These are phyloP conservation scores for Arctium lappa DNA, from an alignment of 129 eudicot genomes.

Conservation along the genomic window DNA sequence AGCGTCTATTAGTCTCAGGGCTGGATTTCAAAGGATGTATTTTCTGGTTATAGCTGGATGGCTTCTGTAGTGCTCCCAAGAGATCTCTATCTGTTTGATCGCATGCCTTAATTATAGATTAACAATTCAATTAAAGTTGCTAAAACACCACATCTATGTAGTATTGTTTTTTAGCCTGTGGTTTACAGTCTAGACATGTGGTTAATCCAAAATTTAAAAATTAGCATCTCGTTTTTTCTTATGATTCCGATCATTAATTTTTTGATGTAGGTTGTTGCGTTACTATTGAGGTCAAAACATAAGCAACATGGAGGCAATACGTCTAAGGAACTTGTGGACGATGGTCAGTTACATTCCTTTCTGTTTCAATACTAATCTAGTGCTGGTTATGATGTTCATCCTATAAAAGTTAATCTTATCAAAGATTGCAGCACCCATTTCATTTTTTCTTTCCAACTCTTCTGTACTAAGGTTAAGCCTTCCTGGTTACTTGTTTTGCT, in stretches of 20 bases:
- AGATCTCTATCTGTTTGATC: background rate
- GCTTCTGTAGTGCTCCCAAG: background rate
- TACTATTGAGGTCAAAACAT: slow-evolving; percentile 62
- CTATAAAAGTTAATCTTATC: slow-evolving; percentile 1
- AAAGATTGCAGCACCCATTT: background rate
- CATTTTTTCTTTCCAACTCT: background rate
- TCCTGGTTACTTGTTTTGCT: background rate
- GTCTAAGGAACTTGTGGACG: slow-evolving; percentile 37
- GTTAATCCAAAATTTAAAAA: background rate
- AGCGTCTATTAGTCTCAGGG: background rate
- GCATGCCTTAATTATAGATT: background rate
- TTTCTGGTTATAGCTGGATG: background rate
- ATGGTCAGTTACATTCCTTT: slow-evolving; percentile 42
- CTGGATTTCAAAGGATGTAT: too few relatives aligned
- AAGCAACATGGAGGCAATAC: slow-evolving; percentile 39
- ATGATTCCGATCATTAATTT: background rate
- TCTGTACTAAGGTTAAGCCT: background rate
- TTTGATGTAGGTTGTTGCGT: slow-evolving; percentile 72
- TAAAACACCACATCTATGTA: background rate
- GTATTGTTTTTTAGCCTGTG: background rate
- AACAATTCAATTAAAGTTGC: background rate
- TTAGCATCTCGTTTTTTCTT: background rate
- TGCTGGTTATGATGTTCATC: slow-evolving; percentile 9
- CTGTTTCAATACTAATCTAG: background rate
- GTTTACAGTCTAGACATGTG: background rate